Base-by-base conservation (phyloP, 805 yeast genomes). In the Lachancea fermentati region DNA sequence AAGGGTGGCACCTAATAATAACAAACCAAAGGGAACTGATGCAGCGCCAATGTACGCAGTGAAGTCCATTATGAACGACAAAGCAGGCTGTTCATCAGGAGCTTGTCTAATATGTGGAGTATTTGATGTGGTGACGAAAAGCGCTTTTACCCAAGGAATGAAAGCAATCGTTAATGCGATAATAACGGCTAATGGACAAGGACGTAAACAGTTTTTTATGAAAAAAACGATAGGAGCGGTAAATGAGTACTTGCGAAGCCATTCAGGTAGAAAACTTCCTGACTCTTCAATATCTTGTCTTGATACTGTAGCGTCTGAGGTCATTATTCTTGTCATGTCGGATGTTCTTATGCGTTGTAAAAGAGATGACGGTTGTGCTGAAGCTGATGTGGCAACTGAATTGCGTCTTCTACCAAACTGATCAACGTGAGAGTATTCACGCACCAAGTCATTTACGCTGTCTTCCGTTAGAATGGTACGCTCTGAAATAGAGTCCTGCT, bases 1-100 rank as follows among this genome's bases (percentile, higher is more conserved):
- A 34, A 91, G 77, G 5, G 96, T 88, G 3, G 91, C 95, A 1
- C 98, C 98, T 18, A 93, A 62, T 36, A 93, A 58, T 37, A 87
- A 60, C 44, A 91, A 68, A 4, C 97, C 98, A 41, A 87, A 66
- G 2, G 97, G 97, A 25, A 91, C 97, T 32, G 86, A 79, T 0
- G 97, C 96, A 2, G 79, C 78, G 0, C 95, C 96, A 3, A 93
- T 66, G 57, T 89, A 93, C 7, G 75, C 57, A 1, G 89, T 68
- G 45, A 79, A 78, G 57, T 91, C 96, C 76, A 91, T 84, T 4
- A 91, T 49, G 49, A 91, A 91, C 12, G 89, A 84, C 32, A 91
- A 67, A 3, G 96, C 89, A 0, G 98, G 97, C 44, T 71, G 70
- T 1, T 71, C 68, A 62, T 91, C 98, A 0, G 98, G 98, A 0